Evolutionary conservation across 108 stramenopile genomes (phyloP).

Genomic region (Discostella stelligeroides): DNA sequence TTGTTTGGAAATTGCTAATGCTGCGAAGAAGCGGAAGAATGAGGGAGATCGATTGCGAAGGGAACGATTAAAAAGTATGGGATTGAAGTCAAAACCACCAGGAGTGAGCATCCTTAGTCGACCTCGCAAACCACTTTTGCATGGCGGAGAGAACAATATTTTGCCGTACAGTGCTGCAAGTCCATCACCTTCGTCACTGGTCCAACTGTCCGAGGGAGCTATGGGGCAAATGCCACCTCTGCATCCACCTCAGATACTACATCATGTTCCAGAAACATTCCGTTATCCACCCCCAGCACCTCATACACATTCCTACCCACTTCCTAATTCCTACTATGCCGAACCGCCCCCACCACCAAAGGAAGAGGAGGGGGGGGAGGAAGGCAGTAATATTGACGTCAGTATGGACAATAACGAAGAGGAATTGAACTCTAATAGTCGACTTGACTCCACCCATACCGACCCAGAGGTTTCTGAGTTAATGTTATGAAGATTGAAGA

Average conservation of each 20-base stretch:
- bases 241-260: background rate
- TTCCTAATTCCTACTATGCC: background rate
- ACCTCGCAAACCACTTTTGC: slow-evolving; percentile 1
- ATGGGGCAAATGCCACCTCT: background rate
- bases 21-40: slow-evolving; percentile 79
- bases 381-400: background rate
- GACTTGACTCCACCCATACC: background rate
- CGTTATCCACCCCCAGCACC: background rate
- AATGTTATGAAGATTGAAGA: background rate
- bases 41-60: slow-evolving; percentile 82
- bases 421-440: background rate
- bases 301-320: slow-evolving; percentile 2
- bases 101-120: slow-evolving; percentile 38
- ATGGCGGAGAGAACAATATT: background rate
- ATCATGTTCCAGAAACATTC: background rate
- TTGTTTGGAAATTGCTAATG: slow-evolving; percentile 55
- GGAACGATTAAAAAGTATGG: slow-evolving; percentile 69
- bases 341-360: background rate
- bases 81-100: slow-evolving; percentile 52
- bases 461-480: slow-evolving; percentile 11
- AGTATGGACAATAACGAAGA: background rate
- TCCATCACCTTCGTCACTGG: background rate
- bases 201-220: background rate
- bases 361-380: background rate
- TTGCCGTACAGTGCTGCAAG: background rate